Evolutionary conservation across 768 basidiomycete genomes (phyloP).

Genomic region (Coprinopsis sp.): DNA sequence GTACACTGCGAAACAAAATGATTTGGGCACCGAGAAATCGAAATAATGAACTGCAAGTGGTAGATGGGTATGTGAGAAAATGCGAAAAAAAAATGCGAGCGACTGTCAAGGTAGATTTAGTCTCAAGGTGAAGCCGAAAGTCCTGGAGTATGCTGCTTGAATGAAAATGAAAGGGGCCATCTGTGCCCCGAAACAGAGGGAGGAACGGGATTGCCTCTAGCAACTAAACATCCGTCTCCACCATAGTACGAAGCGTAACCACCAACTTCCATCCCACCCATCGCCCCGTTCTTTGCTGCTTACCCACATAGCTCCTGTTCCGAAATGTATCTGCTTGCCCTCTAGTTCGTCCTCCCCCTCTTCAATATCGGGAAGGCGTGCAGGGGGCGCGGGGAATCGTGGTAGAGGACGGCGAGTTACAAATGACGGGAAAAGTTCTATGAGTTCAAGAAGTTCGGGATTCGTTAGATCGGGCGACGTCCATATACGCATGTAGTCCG

Average conservation of each 20-base stretch:
- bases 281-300: slow-evolving; percentile 53
- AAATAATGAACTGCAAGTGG: no score
- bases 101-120: neutral
- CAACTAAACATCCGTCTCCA: slow-evolving; percentile 76
- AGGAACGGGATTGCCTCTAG: slow-evolving; percentile 6
- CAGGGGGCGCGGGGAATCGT: slow-evolving; percentile 51
- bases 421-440: slow-evolving; percentile 74
- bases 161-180: slow-evolving; percentile 9
- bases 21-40: no score
- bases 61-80: neutral
- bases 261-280: slow-evolving; percentile 75
- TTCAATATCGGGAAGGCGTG: slow-evolving; percentile 56
- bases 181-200: neutral
- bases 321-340: slow-evolving; percentile 58
- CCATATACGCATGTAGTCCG: slow-evolving; percentile 71
- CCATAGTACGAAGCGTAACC: slow-evolving; percentile 76
- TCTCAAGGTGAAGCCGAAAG: slow-evolving; percentile 9
- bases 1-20: no score
- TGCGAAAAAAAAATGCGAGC: neutral
- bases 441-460: slow-evolving; percentile 63
- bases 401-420: slow-evolving; percentile 66
- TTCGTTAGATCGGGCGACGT: slow-evolving; percentile 75
- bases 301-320: slow-evolving; percentile 84
- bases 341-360: slow-evolving; percentile 59
- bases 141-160: no score